These are phyloP conservation scores for Aureobasidium uvarum DNA, from an alignment of 2,329 filamentous ascomycete species.

Conservation along the genomic window DNA sequence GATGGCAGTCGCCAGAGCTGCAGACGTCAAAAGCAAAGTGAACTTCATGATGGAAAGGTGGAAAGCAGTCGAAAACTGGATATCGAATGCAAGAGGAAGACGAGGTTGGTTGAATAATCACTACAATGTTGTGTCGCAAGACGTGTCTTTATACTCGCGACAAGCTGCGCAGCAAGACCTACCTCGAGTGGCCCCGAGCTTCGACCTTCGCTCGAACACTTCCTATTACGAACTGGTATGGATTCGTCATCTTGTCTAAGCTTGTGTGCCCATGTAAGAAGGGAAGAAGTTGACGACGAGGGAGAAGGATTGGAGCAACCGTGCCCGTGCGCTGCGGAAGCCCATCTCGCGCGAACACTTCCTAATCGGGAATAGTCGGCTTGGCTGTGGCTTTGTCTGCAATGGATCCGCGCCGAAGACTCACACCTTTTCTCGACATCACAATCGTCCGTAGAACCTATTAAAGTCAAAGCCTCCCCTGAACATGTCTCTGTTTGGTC, in stretches of 20 bases:
- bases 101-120: not conserved
- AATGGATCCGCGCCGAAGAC: not conserved
- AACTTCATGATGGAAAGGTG: not conserved
- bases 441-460: not conserved
- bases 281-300: slow-evolving; percentile 7
- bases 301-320: not conserved
- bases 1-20: not conserved
- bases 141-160: not conserved
- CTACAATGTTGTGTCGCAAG: not conserved
- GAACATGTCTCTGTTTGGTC: not conserved
- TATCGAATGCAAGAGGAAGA: not conserved
- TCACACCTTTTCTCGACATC: not conserved
- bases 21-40: not conserved
- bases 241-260: not conserved
- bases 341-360: slow-evolving; percentile 15
- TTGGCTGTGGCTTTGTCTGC: not conserved
- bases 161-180: not conserved
- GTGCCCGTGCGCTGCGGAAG: slow-evolving; percentile 1
- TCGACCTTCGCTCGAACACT: not conserved
- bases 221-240: not conserved
- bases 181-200: not conserved
- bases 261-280: not conserved
- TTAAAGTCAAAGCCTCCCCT: not conserved
- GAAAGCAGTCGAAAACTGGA: not conserved
- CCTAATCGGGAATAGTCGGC: not conserved